phyloP scores from a whole-genome alignment of 345 rosid species.

The Lumnitzera racemosa region DNA sequence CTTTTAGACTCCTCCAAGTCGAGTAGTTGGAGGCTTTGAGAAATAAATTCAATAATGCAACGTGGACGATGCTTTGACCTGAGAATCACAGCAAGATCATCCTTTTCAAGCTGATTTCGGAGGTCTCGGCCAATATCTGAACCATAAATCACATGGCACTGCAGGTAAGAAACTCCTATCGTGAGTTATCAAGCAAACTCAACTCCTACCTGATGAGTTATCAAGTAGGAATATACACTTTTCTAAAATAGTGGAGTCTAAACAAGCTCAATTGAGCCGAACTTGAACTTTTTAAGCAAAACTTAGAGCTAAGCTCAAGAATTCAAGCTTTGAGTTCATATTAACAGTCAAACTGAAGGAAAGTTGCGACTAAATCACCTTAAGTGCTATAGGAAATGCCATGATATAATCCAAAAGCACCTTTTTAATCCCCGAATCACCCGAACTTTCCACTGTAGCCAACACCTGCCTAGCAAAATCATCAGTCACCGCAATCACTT shows the following conservation, averaged over 20 bases:
- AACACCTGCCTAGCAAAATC: conserved; percentile 68
- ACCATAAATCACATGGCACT: conserved; percentile 77
- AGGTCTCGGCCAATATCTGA: conserved; percentile 71
- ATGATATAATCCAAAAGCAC: conserved; percentile 58
- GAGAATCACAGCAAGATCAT: conserved; percentile 66
- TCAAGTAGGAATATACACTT: neutral
- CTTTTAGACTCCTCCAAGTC: conserved; percentile 55
- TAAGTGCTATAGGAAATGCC: conserved; percentile 84
- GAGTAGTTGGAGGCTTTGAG: conserved; percentile 55
- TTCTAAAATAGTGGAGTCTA: neutral
- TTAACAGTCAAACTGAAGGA: neutral
- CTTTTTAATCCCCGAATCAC: conserved; percentile 36
- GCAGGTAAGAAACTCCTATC: conserved; percentile 17
- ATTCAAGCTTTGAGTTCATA: too few relatives aligned
- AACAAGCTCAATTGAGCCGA: neutral
- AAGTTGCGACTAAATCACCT: conserved; percentile 28
- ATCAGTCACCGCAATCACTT: conserved; percentile 56
- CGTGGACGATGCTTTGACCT: conserved; percentile 72
- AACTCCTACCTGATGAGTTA: neutral
- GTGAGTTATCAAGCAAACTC: conserved; percentile 9
- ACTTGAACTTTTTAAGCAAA: too few relatives aligned
- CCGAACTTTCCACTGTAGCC: conserved; percentile 32
- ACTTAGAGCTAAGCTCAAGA: neutral
- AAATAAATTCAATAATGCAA: conserved; percentile 70
- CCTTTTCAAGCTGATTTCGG: conserved; percentile 46